These are phyloP conservation scores for Corynespora cassiicola DNA, from an alignment of 2,329 filamentous ascomycete genomes.

Conservation along the genomic window DNA sequence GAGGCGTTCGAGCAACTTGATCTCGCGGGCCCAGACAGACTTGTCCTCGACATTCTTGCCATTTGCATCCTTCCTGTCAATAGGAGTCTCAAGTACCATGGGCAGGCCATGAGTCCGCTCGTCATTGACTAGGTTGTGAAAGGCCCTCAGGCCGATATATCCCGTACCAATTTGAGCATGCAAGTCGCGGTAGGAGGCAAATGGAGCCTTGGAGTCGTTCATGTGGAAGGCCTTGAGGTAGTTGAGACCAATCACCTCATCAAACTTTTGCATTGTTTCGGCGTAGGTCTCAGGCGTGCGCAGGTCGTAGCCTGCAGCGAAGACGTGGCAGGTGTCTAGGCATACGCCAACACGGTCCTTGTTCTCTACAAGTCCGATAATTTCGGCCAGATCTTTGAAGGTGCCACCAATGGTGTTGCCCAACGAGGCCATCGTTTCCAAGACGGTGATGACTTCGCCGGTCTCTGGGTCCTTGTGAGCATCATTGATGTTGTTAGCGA, in stretches of 20 bases:
- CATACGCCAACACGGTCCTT: conserved; percentile 90
- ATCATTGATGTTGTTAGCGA: conserved; percentile 82
- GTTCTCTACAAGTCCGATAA: conserved; percentile 80
- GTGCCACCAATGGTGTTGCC: conserved; percentile 86
- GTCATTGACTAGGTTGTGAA: conserved; percentile 90
- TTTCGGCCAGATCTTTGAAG: conserved; percentile 85
- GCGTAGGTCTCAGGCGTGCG: conserved; percentile 76
- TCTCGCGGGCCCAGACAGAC: conserved; percentile 87
- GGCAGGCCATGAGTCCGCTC: conserved; percentile 77
- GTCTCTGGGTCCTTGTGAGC: conserved; percentile 74
- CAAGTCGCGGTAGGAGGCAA: conserved; percentile 81
- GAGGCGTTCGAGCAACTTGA: conserved; percentile 89
- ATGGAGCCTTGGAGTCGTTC: conserved; percentile 94
- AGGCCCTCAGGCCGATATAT: conserved; percentile 87
- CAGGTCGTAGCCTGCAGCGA: conserved; percentile 92
- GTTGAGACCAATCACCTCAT: conserved; percentile 74
- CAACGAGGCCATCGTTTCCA: conserved; percentile 92
- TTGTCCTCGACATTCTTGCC: conserved; percentile 76
- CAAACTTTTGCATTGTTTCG: conserved; percentile 76
- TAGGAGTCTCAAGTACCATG: conserved; percentile 96
- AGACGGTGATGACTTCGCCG: conserved; percentile 75
- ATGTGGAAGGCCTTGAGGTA: conserved; percentile 89
- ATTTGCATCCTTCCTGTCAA: conserved; percentile 71
- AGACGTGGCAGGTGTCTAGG: conserved; percentile 95
- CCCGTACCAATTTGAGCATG: conserved; percentile 97